Base-by-base conservation (phyloP, 108 stramenopile species). In the Skeletonema menzelii region DNA sequence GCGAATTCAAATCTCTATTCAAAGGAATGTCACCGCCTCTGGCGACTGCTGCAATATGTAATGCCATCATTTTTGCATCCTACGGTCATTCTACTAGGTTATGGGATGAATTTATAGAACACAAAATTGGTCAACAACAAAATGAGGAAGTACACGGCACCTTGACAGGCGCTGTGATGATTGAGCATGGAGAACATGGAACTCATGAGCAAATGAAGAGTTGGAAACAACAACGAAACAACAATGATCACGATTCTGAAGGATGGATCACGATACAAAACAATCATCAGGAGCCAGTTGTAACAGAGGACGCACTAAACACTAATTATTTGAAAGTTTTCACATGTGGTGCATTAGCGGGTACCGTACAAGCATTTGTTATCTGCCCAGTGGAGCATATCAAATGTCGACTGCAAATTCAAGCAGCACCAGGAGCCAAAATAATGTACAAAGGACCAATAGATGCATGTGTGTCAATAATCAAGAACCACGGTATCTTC, bases 351-450 rank as follows among this genome's bases (percentile, higher is more conserved):
- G 75, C 82, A 13, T 80, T 93, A 56, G 96, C 96, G 17, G 97
- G 97, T 19, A 70, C 93, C 22, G 86, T 93, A 3, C 96, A 97
- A 70, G 82, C 87, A 8, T 63, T 88, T 32, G 86, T 97, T 1
- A 83, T 97, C 56, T 85, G 86, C 56, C 95, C 95, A 3, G 91
- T 90, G 77, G 97, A 98, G 68, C 94, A 95, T 61, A 70, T 98
- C 80, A 98, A 98, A 70, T 93, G 93, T 75, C 86, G 95, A 62
- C 71, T 98, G 62, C 97, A 98, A 83, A 74, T 90, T 42, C 79
- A 91, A 57, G 62, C 63, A 37, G 64, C 72, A 3, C 3, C 63
- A 26, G 17, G 28, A 47, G 24, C 72, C 24, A 55, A 68, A 60
- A 60, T 59, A 66, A 5, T 77, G 12, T 88, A 85, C 72, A 76